Evolutionary conservation across 2,329 filamentous ascomycete species (phyloP).

Genomic region (Penicillium sp.): DNA sequence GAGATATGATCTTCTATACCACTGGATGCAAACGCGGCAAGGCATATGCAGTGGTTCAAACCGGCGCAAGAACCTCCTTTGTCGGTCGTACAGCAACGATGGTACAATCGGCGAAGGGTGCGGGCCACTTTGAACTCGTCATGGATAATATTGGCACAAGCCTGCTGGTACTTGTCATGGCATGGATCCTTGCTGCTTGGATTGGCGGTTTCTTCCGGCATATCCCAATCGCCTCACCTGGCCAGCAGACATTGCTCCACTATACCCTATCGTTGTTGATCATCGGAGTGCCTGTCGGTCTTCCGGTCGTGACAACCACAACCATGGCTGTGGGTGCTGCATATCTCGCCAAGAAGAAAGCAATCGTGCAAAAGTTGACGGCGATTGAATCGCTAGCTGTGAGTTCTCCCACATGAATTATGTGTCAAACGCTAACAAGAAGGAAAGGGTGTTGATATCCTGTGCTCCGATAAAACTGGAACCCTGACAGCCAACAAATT

Average conservation of each 20-base stretch:
- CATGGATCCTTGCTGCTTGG: constrained; percentile 74
- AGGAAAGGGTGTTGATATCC: constrained; percentile 66
- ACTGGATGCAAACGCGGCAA: constrained; percentile 81
- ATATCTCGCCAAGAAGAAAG: constrained; percentile 75
- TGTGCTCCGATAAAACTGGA: constrained; percentile 82
- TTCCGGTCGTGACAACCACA: constrained; percentile 76
- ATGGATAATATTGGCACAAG: constrained; percentile 79
- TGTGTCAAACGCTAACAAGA: constrained; percentile 10
- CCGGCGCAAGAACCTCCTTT: constrained; percentile 70
- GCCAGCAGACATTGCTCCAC: constrained; percentile 66
- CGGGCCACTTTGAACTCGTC: constrained; percentile 78
- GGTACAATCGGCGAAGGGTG: constrained; percentile 72
- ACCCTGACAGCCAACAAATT: constrained; percentile 67
- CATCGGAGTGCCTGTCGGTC: constrained; percentile 78
- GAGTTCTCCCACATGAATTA: constrained; percentile 18
- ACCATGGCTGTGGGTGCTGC: constrained; percentile 76
- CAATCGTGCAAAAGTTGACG: constrained; percentile 77
- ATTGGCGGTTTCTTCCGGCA: constrained; percentile 78
- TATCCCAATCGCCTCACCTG: constrained; percentile 57
- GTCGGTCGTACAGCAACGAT: constrained; percentile 74
- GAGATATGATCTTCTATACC: constrained; percentile 74
- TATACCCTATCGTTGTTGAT: constrained; percentile 72
- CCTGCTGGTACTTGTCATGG: constrained; percentile 73
- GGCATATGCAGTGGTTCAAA: constrained; percentile 69
- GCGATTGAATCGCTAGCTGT: constrained; percentile 74